Conservation (phyloP, 2,329 filamentous ascomycete genomes). For the Cercospora nicotianae region DNA sequence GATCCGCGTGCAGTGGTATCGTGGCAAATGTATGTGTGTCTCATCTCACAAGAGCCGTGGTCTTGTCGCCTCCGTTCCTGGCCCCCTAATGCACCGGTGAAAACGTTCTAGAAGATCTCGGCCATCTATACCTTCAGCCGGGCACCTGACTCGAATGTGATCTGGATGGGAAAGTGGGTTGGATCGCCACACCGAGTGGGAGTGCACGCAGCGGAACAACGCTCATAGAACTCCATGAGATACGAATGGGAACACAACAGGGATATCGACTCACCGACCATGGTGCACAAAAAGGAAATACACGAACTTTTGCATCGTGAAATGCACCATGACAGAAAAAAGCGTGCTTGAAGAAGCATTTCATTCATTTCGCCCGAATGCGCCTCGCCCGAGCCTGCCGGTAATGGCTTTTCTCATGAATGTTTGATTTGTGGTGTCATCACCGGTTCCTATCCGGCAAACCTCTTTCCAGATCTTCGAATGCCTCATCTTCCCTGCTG, state of each 20-base stretch:
- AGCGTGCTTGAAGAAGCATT: background rate
- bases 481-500: slow-evolving; percentile 37
- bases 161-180: no score
- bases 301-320: background rate
- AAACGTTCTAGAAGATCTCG: background rate
- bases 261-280: background rate
- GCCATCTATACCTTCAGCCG: background rate
- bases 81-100: background rate
- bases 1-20: background rate
- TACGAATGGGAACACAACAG: background rate
- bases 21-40: background rate
- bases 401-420: background rate
- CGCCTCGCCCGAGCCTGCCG: background rate
- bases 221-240: background rate
- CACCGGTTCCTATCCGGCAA: slow-evolving; percentile 27
- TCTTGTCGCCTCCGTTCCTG: background rate
- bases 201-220: background rate
- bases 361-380: background rate
- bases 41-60: background rate
- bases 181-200: background rate
- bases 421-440: background rate
- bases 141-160: background rate
- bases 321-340: background rate
- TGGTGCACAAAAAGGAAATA: background rate
- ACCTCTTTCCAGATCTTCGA: slow-evolving; percentile 41